Percentiles rank a stretch among this genome's conserved stretches.
These are phyloP conservation scores for Phytophthora sp. DNA, from an alignment of 352 stramenopile species.

Conservation along the genomic window DNA sequence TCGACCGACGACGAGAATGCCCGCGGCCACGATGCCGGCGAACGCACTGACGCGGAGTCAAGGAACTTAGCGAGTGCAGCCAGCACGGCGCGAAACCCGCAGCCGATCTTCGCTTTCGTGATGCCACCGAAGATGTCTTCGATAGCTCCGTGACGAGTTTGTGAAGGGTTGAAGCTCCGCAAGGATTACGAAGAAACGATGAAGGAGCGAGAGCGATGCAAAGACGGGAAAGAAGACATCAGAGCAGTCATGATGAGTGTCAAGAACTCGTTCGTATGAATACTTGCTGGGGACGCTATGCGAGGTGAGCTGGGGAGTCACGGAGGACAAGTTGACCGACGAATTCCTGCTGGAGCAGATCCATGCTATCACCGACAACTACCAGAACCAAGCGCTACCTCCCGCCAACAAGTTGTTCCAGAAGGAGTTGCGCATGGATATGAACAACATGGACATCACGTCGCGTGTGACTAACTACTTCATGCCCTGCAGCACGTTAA, in stretches of 20 bases:
- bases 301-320: neutral
- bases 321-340: neutral
- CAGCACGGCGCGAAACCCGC: no score
- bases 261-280: neutral
- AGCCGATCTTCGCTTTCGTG: no score
- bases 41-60: no score
- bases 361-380: constrained; percentile 14
- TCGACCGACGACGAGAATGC: no score
- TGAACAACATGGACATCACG: neutral
- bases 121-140: no score
- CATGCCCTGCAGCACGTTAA: neutral
- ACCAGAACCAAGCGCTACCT: constrained; percentile 8
- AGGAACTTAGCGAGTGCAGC: no score
- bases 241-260: neutral
- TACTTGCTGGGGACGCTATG: neutral
- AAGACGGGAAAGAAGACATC: neutral
- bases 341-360: constrained; percentile 16
- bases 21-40: no score
- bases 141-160: no score
- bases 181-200: no score
- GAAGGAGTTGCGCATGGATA: neutral
- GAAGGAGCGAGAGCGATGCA: neutral
- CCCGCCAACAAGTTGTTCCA: neutral
- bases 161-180: no score
- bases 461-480: neutral